These are phyloP conservation scores for Lactifluus piperatus DNA, from an alignment of 768 basidiomycete species.

Conservation along the genomic window DNA sequence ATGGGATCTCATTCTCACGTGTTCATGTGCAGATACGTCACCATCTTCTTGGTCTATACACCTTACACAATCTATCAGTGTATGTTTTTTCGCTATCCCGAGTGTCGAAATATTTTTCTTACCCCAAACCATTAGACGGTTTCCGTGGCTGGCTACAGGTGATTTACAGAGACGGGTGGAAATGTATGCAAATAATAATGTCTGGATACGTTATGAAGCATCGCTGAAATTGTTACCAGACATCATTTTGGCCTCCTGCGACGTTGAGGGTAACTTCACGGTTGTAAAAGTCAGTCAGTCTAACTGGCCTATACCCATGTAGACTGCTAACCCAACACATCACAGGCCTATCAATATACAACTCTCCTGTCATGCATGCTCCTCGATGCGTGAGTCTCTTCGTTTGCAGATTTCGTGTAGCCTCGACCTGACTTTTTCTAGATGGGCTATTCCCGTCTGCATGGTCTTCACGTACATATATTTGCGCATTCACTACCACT, in stretches of 20 bases:
- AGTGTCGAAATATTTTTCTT: not conserved
- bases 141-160: slow-evolving; percentile 75
- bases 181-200: slow-evolving; percentile 43
- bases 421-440: slow-evolving; percentile 23
- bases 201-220: not conserved
- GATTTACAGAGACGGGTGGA: slow-evolving; percentile 73
- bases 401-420: not conserved
- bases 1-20: not conserved
- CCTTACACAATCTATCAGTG: slow-evolving; percentile 88
- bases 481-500: slow-evolving; percentile 71
- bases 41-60: slow-evolving; percentile 66
- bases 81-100: slow-evolving; percentile 29
- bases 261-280: slow-evolving; percentile 84
- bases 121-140: slow-evolving; percentile 45
- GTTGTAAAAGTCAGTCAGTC: slow-evolving; percentile 53
- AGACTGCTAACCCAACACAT: not conserved
- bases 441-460: slow-evolving; percentile 87
- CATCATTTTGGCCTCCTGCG: slow-evolving; percentile 65
- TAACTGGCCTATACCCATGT: not conserved
- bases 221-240: slow-evolving; percentile 35
- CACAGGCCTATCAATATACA: slow-evolving; percentile 75
- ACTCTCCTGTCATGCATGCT: slow-evolving; percentile 85
- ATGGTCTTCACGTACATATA: slow-evolving; percentile 78
- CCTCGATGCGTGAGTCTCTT: slow-evolving; percentile 62
- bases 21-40: slow-evolving; percentile 52